Base-by-base conservation (phyloP, 2,329 filamentous ascomycete genomes). In the Colletotrichum godetiae region DNA sequence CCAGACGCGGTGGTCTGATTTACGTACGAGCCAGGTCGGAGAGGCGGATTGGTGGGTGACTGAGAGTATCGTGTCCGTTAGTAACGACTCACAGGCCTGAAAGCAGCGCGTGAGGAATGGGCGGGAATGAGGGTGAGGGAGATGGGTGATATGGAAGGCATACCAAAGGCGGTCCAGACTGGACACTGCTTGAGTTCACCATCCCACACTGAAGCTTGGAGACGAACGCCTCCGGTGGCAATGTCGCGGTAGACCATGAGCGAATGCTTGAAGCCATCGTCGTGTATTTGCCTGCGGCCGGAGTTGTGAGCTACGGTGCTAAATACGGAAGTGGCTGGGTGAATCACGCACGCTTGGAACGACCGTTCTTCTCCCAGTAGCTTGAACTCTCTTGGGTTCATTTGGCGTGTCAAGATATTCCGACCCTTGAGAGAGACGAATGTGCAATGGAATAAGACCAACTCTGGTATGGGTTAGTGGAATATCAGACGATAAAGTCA, bases 131-230 rank as follows among this genome's bases (percentile, higher is more conserved):
- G 52, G 33, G 5, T 11, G 4, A 24, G 12, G 12, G 29, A 35
- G 2, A 66, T n/a, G 8, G 42, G 52, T 11, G 15, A 12, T 6
- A 12, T 12, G 19, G 24, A 8, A 29, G 62, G 37, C 86, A 31
- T 82, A 91, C 90, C 82, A 76, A 92, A 92, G 2, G 90, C 90
- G 2, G 90, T 92, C 90, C 90, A 92, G 10, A 92, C 85, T 1
- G 90, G 90, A 76, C 88, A 90, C 63, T 83, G 83, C 35, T 82
- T 83, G 62, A 91, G 78, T 64, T 87, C 85, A 2, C 89, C 90
- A n/a, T 88, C 86, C 83, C 85, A 87, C 0, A 90, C 86, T 1
- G 88, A 84, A 13, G 89, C 88, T 60, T 91, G 89, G 0, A 92
- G 85, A 13, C 90, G 87, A 2, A 88, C 70, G 2, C 86, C 86